Base-by-base conservation (phyloP, 441 rosid species). In the Populus tomentosa region DNA sequence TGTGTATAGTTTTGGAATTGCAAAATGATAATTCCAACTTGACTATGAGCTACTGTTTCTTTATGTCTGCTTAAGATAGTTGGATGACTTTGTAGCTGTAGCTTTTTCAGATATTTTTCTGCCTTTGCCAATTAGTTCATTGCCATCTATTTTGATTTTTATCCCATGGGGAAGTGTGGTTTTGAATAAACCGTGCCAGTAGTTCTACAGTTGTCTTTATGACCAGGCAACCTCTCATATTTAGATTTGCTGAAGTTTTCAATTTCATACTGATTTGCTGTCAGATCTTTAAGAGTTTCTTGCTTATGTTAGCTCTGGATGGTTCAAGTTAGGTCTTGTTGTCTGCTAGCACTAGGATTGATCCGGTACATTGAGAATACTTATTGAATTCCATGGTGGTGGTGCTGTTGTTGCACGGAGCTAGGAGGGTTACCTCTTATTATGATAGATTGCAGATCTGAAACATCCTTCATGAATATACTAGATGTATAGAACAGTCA, bases 251-350 rank as follows among this genome's bases (percentile, higher is more conserved):
- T 50, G 23, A 28, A 50, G 1, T n/a, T n/a, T 14, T 50, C 30
- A 71, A 4, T 71, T 26, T 50, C 26, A 13, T 30, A 38, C n/a
- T n/a, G 72, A 69, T 21, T 69, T 69, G 32, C 72, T 69, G 72
- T 10, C 1, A 32, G 28, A 36, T 20, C 11, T 32, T 18, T 10
- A 10, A 7, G n/a, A 69, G 26, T 23, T 33, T 40, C 24, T 36
- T 28, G 10, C 46, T 10, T 21, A 20, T 2, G 0, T 46, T 46
- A 14, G 6, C 56, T 46, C 56, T 4, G 10, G 56, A 46, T 14
- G 0, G 20, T 14, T 42, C 56, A 46, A 4, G 56, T 46, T 46
- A 14, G 16, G 20, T 46, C 56, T 46, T 13, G 56, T 13, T 14
- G 18, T 46, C 56, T 46, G 56, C 20, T 4, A 46, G 56, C 56